Percentiles rank a stretch among this genome's conserved stretches.
Evolutionary conservation across 305 asterid species (phyloP).

Genomic region (Plantago coronopus): DNA sequence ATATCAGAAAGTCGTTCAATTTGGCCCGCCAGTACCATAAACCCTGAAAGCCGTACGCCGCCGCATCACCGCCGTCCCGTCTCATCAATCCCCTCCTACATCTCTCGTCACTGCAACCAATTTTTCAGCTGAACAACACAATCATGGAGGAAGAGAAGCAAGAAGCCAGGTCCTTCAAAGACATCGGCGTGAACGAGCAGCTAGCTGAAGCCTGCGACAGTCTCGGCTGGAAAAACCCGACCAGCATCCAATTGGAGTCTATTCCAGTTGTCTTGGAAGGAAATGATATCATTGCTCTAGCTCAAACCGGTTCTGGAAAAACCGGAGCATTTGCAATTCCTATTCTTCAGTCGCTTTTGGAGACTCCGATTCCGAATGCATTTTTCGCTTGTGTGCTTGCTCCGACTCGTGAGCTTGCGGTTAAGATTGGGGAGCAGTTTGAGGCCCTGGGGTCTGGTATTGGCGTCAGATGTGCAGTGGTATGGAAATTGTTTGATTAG

Average conservation of each 20-base stretch:
- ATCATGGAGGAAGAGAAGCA: conserved; percentile 44
- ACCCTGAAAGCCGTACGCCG: too few species aligned
- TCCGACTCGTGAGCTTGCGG: conserved; percentile 86
- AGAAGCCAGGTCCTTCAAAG: conserved; percentile 48
- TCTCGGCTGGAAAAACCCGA: conserved; percentile 70
- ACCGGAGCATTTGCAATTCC: conserved; percentile 95
- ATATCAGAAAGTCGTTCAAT: too few species aligned
- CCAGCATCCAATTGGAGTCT: conserved; percentile 72
- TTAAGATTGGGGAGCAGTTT: conserved; percentile 82
- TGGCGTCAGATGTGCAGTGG: conserved; percentile 74
- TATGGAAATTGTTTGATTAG: conserved; percentile 13
- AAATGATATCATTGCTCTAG: conserved; percentile 76
- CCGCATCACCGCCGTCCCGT: background rate
- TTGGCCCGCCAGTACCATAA: too few species aligned
- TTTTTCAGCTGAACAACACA: too few species aligned
- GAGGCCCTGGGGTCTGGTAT: conserved; percentile 81
- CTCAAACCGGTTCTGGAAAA: conserved; percentile 95
- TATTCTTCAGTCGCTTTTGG: conserved; percentile 63
- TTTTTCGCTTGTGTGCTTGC: conserved; percentile 83
- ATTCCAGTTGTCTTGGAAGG: conserved; percentile 77
- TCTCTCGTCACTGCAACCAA: background rate
- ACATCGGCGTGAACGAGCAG: conserved; percentile 65
- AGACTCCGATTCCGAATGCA: conserved; percentile 55
- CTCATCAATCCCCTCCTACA: background rate
- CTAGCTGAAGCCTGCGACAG: conserved; percentile 66